Evolutionary conservation across 1,284 basidiomycete species (phyloP), one percentile per base, ranked within the genome.

Genomic region (Heterobasidion occidentale): DNA sequence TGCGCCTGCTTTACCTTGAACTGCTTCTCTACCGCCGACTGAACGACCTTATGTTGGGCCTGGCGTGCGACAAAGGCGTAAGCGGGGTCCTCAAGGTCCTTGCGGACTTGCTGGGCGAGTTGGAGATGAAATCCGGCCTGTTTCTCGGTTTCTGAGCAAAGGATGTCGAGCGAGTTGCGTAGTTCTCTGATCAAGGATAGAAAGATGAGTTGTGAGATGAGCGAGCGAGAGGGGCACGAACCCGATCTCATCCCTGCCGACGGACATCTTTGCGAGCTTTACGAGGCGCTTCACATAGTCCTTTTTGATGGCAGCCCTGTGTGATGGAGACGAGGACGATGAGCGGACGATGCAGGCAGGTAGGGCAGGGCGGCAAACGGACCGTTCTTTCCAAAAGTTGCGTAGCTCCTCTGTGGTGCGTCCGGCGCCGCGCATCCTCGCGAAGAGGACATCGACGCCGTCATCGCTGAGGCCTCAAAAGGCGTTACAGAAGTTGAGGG

Each of bases 221-320:
- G 46, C 35, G 52, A 46, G 47, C 35, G 36, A 36, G 17, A 47
- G n/a, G 7, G 8, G 9, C 20, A 47, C 85, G 63, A 65, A 92
- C 88, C 93, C 95, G 59, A 95, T 92, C 74, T 99, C 96, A 70
- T 96, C 92, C 64, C 79, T 80, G 27, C 95, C 94, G 20, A 98
- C 73, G 1, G 81, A 65, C 58, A 77, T 68, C 71, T 92, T 96
- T 35, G 93, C 80, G 27, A 99, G 77, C 70, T 92, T 94, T 20
- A 80, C 74, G 9, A 99, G 68, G 42, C 88, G 83, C 72, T 94
- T 95, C 2, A 95, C 87, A 66, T 98, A 98, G 36, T 98, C 96
- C 63, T 98, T 95, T 69, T 99, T 95, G 62, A 98, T 94, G 35
- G 77, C 63, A 9, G 90, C 85, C 62, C 91, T 91, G n/a, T n/a